Percentiles rank a stretch among this genome's conserved stretches.
Conservation (phyloP, 495 filamentous ascomycete genomes). For the Stereocaulon alpinum region DNA sequence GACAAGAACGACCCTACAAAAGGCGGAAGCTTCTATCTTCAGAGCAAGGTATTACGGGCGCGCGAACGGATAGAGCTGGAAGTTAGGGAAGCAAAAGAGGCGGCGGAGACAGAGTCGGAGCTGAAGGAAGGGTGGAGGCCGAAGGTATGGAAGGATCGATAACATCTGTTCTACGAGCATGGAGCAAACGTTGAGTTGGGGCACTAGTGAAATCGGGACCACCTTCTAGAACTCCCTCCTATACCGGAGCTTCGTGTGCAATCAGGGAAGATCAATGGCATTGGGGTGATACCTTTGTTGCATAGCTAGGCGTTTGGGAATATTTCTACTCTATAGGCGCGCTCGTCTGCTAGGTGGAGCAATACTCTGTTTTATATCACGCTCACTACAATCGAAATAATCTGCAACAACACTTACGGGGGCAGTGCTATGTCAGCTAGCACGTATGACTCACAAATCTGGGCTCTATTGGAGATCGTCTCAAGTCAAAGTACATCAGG, state of each 20-base stretch:
- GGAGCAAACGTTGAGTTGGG: constrained; percentile 2
- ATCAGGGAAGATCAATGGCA: neutral
- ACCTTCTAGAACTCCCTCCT: neutral
- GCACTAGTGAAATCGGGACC: neutral
- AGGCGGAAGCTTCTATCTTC: constrained; percentile 93
- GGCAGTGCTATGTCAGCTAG: neutral
- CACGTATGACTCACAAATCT: neutral
- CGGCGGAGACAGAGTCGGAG: constrained; percentile 51
- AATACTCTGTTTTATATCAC: neutral
- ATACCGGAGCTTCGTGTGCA: neutral
- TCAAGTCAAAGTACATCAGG: neutral
- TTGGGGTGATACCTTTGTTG: neutral
- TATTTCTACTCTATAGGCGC: constrained; percentile 14
- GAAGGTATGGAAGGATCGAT: constrained; percentile 86
- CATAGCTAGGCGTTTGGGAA: constrained; percentile 12
- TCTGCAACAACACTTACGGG: neutral
- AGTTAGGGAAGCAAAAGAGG: constrained; percentile 39
- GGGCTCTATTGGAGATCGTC: neutral
- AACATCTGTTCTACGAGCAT: constrained; percentile 18
- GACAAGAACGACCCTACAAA: constrained; percentile 89
- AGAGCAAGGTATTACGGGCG: constrained; percentile 89
- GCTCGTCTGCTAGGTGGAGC: neutral
- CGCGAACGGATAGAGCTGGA: constrained; percentile 88
- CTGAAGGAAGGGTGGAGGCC: constrained; percentile 80
- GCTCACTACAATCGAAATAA: neutral